phyloP scores from a whole-genome alignment of 2,329 filamentous ascomycete species.

The Mycosphaerella sp. region DNA sequence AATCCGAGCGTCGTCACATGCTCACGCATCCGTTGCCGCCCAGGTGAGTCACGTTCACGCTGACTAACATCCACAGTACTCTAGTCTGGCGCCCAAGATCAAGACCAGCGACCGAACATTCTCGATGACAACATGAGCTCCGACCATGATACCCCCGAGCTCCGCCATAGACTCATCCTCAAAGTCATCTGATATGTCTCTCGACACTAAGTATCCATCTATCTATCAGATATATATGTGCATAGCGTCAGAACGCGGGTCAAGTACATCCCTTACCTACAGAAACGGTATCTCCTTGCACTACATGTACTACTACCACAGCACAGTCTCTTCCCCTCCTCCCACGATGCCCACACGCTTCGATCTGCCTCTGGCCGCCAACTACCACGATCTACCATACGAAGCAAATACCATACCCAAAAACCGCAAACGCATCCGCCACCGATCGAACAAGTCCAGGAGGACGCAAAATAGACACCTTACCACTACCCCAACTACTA shows the following conservation, averaged over 20 bases:
- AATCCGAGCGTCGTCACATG: too few species aligned
- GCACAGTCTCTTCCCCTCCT: neutral
- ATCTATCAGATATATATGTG: neutral
- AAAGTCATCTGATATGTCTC: slow-evolving; percentile 6
- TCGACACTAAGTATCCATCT: neutral
- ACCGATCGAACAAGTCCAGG: slow-evolving; percentile 4
- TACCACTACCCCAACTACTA: neutral
- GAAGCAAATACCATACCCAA: neutral
- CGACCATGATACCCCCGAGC: neutral
- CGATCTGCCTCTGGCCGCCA: neutral
- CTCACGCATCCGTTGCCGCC: too few species aligned
- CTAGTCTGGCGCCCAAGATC: neutral
- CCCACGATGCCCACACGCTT: neutral
- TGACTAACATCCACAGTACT: neutral
- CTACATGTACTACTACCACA: neutral
- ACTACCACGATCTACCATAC: neutral
- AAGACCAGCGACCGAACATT: neutral
- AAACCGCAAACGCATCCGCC: slow-evolving; percentile 4
- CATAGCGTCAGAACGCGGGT: too few species aligned
- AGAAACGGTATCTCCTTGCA: neutral
- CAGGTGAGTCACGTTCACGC: too few species aligned
- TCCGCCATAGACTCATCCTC: slow-evolving; percentile 3
- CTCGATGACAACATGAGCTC: neutral
- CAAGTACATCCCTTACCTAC: neutral
- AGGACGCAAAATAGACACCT: neutral